Conservation (phyloP, 768 basidiomycete species). For the Chlorophyllum brunneum region DNA sequence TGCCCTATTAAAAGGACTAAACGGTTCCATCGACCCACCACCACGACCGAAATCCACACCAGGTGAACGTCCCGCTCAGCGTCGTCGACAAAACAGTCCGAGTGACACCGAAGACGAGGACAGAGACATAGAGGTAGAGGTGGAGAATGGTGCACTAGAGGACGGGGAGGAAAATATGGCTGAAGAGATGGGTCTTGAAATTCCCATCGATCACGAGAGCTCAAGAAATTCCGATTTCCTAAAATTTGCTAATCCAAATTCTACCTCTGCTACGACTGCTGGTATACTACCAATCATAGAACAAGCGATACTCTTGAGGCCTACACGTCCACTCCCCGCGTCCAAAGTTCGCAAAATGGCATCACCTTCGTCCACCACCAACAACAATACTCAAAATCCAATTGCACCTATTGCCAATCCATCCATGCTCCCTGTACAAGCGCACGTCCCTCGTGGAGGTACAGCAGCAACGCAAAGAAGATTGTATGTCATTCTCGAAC, state of each 20-base stretch:
- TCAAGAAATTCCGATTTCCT: constrained; percentile 7
- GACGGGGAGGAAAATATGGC: constrained; percentile 6
- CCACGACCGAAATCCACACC: constrained; percentile 77
- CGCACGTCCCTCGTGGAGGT: constrained; percentile 61
- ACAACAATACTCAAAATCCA: constrained; percentile 37
- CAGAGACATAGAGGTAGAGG: constrained; percentile 19
- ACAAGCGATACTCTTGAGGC: constrained; percentile 34
- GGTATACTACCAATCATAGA: too few relatives aligned
- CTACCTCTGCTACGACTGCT: constrained; percentile 19
- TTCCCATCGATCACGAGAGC: constrained; percentile 18
- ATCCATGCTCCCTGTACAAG: constrained; percentile 78
- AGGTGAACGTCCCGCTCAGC: constrained; percentile 51
- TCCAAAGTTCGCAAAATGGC: constrained; percentile 54
- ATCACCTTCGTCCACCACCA: constrained; percentile 20
- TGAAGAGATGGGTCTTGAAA: constrained; percentile 15
- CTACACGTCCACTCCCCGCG: constrained; percentile 59
- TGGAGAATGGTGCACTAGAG: constrained; percentile 22
- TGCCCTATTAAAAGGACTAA: not conserved
- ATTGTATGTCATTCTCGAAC: constrained; percentile 87
- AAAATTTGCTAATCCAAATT: constrained; percentile 20
- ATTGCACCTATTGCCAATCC: constrained; percentile 59
- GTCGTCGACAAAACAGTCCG: constrained; percentile 43
- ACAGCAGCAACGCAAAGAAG: constrained; percentile 55
- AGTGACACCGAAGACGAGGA: constrained; percentile 28
- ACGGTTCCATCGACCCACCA: constrained; percentile 38